Percentiles rank a stretch among this genome's conserved stretches.
phyloP scores from a whole-genome alignment of 768 basidiomycete genomes.

The Hirschioporus abietinus region DNA sequence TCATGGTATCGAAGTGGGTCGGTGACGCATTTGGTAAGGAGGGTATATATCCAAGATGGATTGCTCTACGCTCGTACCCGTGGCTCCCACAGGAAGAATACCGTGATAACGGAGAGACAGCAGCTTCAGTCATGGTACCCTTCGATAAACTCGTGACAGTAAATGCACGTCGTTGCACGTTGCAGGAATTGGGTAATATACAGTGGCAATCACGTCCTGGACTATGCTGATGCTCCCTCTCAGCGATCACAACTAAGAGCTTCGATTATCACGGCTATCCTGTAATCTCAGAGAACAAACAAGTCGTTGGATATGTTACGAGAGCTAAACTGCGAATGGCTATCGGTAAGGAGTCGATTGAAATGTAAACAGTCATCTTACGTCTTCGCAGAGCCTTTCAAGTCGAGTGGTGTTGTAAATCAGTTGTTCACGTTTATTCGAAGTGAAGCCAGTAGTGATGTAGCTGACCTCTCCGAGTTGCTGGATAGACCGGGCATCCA shows the following conservation, averaged over 20 bases:
- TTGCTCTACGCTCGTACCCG: constrained; percentile 63
- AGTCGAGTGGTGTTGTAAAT: constrained; percentile 16
- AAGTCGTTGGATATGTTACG: constrained; percentile 56
- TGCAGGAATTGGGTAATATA: constrained; percentile 42
- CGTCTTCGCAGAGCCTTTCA: constrained; percentile 18
- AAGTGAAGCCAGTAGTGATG: constrained; percentile 8
- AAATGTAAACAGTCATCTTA: neutral
- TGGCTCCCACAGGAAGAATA: constrained; percentile 65
- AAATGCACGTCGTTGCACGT: constrained; percentile 34
- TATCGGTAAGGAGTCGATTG: constrained; percentile 24
- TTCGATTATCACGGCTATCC: constrained; percentile 58
- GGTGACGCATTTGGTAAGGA: constrained; percentile 66
- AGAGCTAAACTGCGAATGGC: constrained; percentile 44
- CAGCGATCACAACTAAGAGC: constrained; percentile 30
- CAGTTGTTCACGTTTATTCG: constrained; percentile 19
- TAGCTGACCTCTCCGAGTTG: constrained; percentile 27
- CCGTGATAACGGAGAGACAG: constrained; percentile 59
- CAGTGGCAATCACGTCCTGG: neutral
- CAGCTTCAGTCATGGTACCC: constrained; percentile 55
- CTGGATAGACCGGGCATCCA: constrained; percentile 50
- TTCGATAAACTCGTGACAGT: constrained; percentile 45
- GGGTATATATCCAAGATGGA: constrained; percentile 70
- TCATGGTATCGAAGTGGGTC: constrained; percentile 74
- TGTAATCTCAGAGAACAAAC: constrained; percentile 42
- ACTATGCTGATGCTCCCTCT: constrained; percentile 3